Base-by-base conservation (phyloP, 2,329 filamentous ascomycete genomes). In the Lachnellula hyalina region DNA sequence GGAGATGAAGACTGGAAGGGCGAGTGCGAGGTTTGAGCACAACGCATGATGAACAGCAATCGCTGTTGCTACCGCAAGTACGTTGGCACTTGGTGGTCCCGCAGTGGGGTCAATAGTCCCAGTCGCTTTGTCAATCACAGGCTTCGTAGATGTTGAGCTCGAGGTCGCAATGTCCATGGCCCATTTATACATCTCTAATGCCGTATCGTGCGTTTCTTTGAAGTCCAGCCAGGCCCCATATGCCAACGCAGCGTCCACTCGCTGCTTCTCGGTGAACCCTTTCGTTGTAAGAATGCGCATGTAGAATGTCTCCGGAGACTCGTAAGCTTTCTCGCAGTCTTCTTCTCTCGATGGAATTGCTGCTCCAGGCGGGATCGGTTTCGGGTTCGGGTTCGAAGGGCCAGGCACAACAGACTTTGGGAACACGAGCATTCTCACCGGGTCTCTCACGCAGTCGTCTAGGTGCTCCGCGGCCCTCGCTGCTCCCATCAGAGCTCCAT, bases 181-280 rank as follows among this genome's bases (percentile, higher is more conserved):
- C 79, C 88, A 85, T 58, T 78, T 77, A 70, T 90, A 92, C 74
- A 91, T 84, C 58, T 87, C 82, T 52, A 83, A 78, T 0, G 90
- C 86, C 0, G 82, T 84, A 4, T 83, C 81, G 1, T 78, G 72
- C 25, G 84, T 70, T 1, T 82, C 77, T 72, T 92, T 93, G 73
- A 83, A 93, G 61, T 91, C 88, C 40, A 96, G 77, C 82, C 89
- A 96, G 52, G 89, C 86, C 2, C 87, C 93, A 68, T 92, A 96
- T 1, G 86, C 86, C 42, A 96, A 74, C 3, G 89, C 87, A 4
- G 92, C 91, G 55, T 93, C 85, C 50, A 96, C 76, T 65, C 84
- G 85, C 71, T 97, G 90, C 54, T 83, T 79, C n/a, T 82, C 78
- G 0, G 82, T 86, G 65, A 97, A 89, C 1, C 93, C 93, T 52